These are phyloP conservation scores for Coprinellus aureogranulatus DNA, from an alignment of 768 basidiomycete genomes.

Conservation along the genomic window DNA sequence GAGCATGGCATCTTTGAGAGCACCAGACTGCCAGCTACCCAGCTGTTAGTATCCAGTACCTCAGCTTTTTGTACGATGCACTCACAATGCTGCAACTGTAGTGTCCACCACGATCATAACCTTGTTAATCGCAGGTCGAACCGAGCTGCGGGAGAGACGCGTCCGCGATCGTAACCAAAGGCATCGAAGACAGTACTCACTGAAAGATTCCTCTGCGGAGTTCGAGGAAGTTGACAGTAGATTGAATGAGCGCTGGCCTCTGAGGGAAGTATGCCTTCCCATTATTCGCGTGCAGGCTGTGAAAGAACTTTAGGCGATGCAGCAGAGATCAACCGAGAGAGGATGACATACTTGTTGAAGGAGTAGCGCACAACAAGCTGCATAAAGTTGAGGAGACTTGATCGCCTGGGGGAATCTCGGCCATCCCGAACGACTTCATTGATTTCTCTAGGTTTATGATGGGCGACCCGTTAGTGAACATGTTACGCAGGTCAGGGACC, in stretches of 20 bases:
- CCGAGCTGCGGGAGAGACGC: conserved; percentile 28
- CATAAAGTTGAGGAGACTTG: conserved; percentile 42
- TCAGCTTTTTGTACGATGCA: conserved; percentile 13
- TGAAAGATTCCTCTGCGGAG: conserved; percentile 51
- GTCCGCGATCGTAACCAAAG: neutral
- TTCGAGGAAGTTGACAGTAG: conserved; percentile 31
- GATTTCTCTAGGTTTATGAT: conserved; percentile 22
- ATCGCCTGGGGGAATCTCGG: conserved; percentile 20
- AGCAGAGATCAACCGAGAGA: neutral
- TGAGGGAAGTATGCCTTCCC: conserved; percentile 41
- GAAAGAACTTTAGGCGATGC: neutral
- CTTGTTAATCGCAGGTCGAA: conserved; percentile 35
- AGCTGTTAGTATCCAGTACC: neutral
- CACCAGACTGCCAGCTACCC: neutral
- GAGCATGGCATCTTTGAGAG: neutral
- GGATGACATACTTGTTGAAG: conserved; percentile 38
- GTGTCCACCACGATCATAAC: conserved; percentile 45
- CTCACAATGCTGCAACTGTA: conserved; percentile 39
- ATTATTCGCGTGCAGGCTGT: conserved; percentile 45
- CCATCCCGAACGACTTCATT: conserved; percentile 18
- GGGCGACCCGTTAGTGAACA: neutral
- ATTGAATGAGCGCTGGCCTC: neutral
- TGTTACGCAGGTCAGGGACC: neutral
- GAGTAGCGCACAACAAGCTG: conserved; percentile 50
- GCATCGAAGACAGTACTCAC: conserved; percentile 21